Conservation (phyloP, 345 rosid genomes). For the Pelargonium nanum region DNA sequence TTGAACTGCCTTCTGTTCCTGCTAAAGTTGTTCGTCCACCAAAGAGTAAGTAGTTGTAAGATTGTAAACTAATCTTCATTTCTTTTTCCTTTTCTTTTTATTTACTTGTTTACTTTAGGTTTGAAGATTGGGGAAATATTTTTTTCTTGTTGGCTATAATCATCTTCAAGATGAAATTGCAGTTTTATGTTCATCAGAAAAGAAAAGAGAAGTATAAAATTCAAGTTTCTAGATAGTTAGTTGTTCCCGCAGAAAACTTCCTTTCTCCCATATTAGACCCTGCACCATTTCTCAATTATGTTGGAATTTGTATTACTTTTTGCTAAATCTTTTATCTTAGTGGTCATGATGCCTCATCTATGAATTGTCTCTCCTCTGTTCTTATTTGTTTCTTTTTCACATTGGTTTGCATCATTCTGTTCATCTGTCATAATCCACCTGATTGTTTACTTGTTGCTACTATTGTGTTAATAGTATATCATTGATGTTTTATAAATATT, state of each 20-base stretch:
- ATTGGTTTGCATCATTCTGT: background rate
- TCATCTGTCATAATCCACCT: no score
- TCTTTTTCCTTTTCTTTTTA: background rate
- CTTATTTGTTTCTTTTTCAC: background rate
- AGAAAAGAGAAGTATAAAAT: background rate
- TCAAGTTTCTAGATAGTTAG: background rate
- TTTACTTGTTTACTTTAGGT: no score
- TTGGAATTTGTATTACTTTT: background rate
- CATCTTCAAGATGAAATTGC: background rate
- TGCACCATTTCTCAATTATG: conserved; percentile 1
- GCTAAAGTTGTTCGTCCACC: conserved; percentile 54
- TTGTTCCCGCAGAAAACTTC: background rate
- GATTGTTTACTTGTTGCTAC: no score
- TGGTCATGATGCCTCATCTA: no score
- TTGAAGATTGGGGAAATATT: no score
- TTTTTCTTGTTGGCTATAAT: background rate
- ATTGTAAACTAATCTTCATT: background rate
- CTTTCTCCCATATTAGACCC: background rate
- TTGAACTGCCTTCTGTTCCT: conserved; percentile 34
- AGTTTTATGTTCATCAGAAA: conserved; percentile 1
- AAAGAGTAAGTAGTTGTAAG: conserved; percentile 45
- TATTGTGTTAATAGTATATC: no score
- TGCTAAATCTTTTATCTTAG: background rate
- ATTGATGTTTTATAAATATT: no score
- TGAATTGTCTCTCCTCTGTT: background rate